These are phyloP conservation scores for Ceratobasidium sp. DNA, from an alignment of 1,284 basidiomycete genomes.

Conservation along the genomic window DNA sequence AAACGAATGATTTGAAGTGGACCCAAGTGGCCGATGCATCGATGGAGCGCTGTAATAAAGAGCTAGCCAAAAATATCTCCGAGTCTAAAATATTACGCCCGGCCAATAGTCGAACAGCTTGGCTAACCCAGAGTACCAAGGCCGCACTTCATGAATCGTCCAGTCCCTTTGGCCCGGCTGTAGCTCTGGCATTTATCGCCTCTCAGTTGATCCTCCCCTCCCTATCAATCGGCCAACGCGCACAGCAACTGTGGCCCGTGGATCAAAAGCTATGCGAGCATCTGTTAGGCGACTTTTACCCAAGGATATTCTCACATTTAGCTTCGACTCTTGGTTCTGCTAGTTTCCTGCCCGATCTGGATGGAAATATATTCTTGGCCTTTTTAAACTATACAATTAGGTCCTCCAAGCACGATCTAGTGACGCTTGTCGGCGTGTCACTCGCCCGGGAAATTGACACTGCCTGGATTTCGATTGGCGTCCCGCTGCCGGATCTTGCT, in stretches of 20 bases:
- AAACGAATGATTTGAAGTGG: conserved; percentile 52
- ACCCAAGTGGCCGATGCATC: conserved; percentile 43
- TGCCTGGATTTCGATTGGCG: conserved; percentile 53
- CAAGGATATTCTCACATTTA: conserved; percentile 57
- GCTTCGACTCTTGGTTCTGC: conserved; percentile 54
- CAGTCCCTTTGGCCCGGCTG: conserved; percentile 45
- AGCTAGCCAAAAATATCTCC: conserved; percentile 43
- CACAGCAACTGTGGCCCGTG: conserved; percentile 57
- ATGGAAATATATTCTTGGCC: conserved; percentile 66
- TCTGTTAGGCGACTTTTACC: conserved; percentile 60
- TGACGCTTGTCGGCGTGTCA: conserved; percentile 55
- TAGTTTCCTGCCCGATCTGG: conserved; percentile 59
- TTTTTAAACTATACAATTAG: conserved; percentile 57
- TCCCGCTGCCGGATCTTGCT: conserved; percentile 53
- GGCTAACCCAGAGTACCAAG: neutral
- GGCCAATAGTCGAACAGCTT: neutral
- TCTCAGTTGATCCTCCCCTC: conserved; percentile 63
- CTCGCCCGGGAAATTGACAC: conserved; percentile 52
- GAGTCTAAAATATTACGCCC: neutral
- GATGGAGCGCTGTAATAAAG: conserved; percentile 44
- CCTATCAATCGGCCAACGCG: conserved; percentile 63
- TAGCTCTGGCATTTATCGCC: conserved; percentile 58
- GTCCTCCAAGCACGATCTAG: conserved; percentile 23
- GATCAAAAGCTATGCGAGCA: conserved; percentile 53
- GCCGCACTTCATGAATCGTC: conserved; percentile 37